phyloP scores from a whole-genome alignment of 495 filamentous ascomycete species.

The Aspergillus incahuasiensis region DNA sequence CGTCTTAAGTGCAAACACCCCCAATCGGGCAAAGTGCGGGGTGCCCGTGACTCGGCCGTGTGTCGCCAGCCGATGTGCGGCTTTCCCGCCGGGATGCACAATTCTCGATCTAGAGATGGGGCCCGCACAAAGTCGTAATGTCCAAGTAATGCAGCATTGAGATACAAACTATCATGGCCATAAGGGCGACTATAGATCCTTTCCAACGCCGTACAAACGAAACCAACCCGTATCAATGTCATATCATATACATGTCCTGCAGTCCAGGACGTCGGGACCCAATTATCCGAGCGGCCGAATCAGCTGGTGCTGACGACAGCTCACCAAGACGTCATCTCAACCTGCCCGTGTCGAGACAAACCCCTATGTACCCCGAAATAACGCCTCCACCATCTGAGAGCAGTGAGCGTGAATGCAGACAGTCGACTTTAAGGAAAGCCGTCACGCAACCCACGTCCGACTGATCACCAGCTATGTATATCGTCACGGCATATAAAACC shows the following conservation, averaged over 20 bases:
- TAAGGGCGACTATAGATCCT: background rate
- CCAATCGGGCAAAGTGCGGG: slow-evolving; percentile 26
- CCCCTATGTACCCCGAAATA: background rate
- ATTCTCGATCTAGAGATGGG: background rate
- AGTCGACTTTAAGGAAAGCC: background rate
- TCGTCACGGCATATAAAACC: slow-evolving; percentile 26
- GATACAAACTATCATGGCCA: background rate
- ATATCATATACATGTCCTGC: slow-evolving; percentile 19
- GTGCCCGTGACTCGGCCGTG: slow-evolving; percentile 29
- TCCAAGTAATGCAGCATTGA: background rate
- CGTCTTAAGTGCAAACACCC: slow-evolving; percentile 30
- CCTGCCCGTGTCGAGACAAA: background rate
- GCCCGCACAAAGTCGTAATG: background rate
- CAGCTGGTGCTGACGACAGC: background rate
- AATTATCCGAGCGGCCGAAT: background rate
- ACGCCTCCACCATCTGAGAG: slow-evolving; percentile 5
- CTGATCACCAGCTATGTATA: slow-evolving; percentile 22
- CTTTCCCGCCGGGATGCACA: background rate
- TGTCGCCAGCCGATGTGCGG: slow-evolving; percentile 22
- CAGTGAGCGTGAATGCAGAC: background rate
- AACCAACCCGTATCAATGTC: slow-evolving; percentile 12
- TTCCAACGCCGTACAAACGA: slow-evolving; percentile 11
- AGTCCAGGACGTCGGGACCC: slow-evolving; percentile 6
- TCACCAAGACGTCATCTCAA: background rate
- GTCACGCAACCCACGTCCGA: background rate